These are phyloP conservation scores for Deinandra increscens DNA, from an alignment of 129 eudicot species.

Conservation along the genomic window DNA sequence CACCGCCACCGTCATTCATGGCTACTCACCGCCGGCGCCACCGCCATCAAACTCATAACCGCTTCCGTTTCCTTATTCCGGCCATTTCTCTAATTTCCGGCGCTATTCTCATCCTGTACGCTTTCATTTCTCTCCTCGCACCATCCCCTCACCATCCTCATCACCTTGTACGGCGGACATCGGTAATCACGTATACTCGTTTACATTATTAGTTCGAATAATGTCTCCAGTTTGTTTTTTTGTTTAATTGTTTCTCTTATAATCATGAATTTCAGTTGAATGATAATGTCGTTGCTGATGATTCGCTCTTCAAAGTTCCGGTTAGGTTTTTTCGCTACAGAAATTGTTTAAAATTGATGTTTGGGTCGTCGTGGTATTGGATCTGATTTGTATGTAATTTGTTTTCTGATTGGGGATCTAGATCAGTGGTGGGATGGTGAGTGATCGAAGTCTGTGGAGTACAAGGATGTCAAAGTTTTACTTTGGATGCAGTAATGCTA, in stretches of 20 bases:
- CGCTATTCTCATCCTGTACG: conserved; percentile 50
- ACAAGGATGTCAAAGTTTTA: conserved; percentile 54
- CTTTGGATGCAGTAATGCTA: conserved; percentile 83
- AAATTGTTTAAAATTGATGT: not conserved
- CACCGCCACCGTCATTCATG: conserved; percentile 24
- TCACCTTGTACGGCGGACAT: conserved; percentile 20
- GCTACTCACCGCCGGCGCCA: conserved; percentile 63
- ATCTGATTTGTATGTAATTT: conserved; percentile 41
- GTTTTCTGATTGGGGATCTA: conserved; percentile 46
- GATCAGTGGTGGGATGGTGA: conserved; percentile 49
- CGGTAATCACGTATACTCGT: conserved; percentile 31
- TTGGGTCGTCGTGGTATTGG: conserved; percentile 13
- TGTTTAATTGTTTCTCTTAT: not conserved
- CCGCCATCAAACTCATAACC: conserved; percentile 28
- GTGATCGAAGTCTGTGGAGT: conserved; percentile 65
- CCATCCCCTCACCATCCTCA: conserved; percentile 64
- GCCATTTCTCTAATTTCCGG: conserved; percentile 47
- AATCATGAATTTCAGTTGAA: conserved; percentile 16
- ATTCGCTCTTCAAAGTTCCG: conserved; percentile 54
- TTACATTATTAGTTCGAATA: conserved; percentile 2
- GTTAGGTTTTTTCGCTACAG: conserved; percentile 42
- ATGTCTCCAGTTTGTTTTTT: not conserved
- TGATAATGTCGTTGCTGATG: conserved; percentile 25
- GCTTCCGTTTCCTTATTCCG: conserved; percentile 44
- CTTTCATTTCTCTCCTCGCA: conserved; percentile 55